phyloP scores from a whole-genome alignment of 164 flowering plant species.

The Piper longum region DNA sequence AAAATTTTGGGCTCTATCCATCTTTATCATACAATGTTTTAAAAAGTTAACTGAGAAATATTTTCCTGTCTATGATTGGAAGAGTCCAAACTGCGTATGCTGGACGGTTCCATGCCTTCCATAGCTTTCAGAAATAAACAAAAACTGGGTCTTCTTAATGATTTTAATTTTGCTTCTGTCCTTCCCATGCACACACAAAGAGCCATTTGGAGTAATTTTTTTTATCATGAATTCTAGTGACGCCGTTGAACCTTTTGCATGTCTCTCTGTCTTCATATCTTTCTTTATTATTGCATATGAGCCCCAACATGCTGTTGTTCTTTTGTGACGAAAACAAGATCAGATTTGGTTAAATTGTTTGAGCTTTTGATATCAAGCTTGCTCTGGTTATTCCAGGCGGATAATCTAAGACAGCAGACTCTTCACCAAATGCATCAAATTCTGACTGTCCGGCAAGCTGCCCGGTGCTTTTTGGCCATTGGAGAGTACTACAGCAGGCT shows the following conservation, averaged over 20 bases:
- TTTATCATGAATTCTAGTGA: neutral
- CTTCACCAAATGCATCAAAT: conserved; percentile 75
- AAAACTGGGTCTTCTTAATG: conserved; percentile 6
- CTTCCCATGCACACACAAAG: conserved; percentile 2
- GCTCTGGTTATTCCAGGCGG: conserved; percentile 44
- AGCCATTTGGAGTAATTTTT: conserved; percentile 2
- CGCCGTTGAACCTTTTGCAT: conserved; percentile 2
- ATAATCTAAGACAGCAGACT: conserved; percentile 88
- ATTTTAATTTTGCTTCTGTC: conserved; percentile 5
- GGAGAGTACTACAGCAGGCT: conserved; percentile 81
- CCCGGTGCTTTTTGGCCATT: conserved; percentile 70
- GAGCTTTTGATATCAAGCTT: neutral
- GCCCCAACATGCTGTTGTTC: neutral
- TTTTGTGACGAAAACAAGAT: neutral
- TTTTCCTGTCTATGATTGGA: conserved; percentile 19
- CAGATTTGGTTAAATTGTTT: neutral
- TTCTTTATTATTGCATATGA: neutral
- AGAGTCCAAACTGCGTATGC: conserved; percentile 21
- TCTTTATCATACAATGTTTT: neutral
- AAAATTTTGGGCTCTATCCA: conserved; percentile 1
- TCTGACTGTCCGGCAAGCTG: conserved; percentile 81
- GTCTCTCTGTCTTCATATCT: conserved; percentile 1
- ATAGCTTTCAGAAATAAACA: conserved; percentile 2
- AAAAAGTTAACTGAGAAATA: neutral
- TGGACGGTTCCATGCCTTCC: conserved; percentile 14